These are phyloP conservation scores for Zymoseptoria crescenta DNA, from an alignment of 2,329 filamentous ascomycete species.

Conservation along the genomic window DNA sequence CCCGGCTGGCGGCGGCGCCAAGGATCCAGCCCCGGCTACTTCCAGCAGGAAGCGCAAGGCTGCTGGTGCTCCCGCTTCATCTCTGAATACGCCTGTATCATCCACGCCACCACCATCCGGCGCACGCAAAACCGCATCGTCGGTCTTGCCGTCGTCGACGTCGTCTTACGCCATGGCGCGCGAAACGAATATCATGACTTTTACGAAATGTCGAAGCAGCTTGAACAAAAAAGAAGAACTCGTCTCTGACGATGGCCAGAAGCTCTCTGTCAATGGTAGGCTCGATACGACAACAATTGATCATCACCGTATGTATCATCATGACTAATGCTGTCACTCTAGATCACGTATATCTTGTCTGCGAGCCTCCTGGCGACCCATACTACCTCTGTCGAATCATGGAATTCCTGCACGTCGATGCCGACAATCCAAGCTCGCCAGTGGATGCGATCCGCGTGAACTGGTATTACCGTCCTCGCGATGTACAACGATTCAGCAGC, in stretches of 20 bases:
- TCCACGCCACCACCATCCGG: constrained; percentile 19
- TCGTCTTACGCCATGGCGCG: constrained; percentile 36
- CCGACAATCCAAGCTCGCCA: constrained; percentile 57
- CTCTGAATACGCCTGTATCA: constrained; percentile 16
- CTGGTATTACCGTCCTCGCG: constrained; percentile 96
- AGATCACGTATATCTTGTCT: constrained; percentile 92
- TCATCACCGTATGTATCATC: neutral
- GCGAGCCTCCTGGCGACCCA: constrained; percentile 92
- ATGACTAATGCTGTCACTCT: constrained; percentile 32
- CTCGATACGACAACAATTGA: constrained; percentile 7
- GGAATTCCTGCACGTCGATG: constrained; percentile 85
- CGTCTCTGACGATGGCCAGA: constrained; percentile 83
- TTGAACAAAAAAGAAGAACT: constrained; percentile 66
- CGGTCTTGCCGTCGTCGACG: constrained; percentile 27
- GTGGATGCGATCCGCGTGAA: constrained; percentile 89
- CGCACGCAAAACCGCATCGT: constrained; percentile 22
- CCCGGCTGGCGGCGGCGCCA: constrained; percentile 3
- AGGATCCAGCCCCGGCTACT: constrained; percentile 36
- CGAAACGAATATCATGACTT: constrained; percentile 82
- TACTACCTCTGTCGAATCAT: constrained; percentile 98
- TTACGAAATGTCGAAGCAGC: constrained; percentile 61
- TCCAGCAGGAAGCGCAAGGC: constrained; percentile 83
- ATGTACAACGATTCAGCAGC: constrained; percentile 84
- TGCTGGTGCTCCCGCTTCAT: constrained; percentile 35
- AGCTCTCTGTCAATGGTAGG: constrained; percentile 78